Percentiles rank a stretch among this genome's conserved stretches.
Conservation (phyloP, 768 basidiomycete genomes). For the Pleurotus cornucopiae region DNA sequence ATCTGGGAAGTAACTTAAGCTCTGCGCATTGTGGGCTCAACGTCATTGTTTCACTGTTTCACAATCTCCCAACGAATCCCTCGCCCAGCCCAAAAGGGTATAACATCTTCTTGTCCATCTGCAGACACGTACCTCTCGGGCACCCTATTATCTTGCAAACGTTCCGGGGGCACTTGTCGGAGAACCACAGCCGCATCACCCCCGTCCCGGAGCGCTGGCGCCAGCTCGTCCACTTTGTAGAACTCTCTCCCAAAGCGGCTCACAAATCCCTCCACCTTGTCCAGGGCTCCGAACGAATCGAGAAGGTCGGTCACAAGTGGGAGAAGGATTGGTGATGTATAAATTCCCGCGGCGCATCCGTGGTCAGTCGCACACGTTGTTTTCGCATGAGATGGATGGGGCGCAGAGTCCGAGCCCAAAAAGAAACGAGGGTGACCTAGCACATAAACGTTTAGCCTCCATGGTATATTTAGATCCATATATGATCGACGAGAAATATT, state of each 20-base stretch:
- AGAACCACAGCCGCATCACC: slow-evolving; percentile 37
- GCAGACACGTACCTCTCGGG: slow-evolving; percentile 40
- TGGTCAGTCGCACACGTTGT: slow-evolving; percentile 64
- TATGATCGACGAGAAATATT: background rate
- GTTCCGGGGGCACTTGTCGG: slow-evolving; percentile 29
- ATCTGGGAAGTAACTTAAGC: background rate
- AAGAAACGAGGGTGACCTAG: slow-evolving; percentile 92
- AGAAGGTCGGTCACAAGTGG: slow-evolving; percentile 87
- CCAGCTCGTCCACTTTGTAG: slow-evolving; percentile 37
- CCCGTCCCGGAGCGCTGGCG: slow-evolving; percentile 18
- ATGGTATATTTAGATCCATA: no score
- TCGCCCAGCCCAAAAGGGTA: slow-evolving; percentile 89
- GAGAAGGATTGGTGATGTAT: slow-evolving; percentile 89
- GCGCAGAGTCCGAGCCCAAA: slow-evolving; percentile 95
- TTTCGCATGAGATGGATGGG: slow-evolving; percentile 73
- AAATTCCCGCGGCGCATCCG: slow-evolving; percentile 92
- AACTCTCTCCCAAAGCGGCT: slow-evolving; percentile 77
- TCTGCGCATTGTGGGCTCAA: no score
- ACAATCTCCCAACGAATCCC: slow-evolving; percentile 69
- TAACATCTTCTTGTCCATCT: slow-evolving; percentile 45
- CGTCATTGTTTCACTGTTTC: background rate
- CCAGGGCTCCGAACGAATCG: slow-evolving; percentile 82
- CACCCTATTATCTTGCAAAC: slow-evolving; percentile 28
- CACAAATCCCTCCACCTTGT: slow-evolving; percentile 77
- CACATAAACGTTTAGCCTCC: background rate